A percentile compares a stretch with the other conserved stretches of the same genome.
These are phyloP conservation scores for Saccharomyces hybrid DNA, from an alignment of 1,139 yeast species.

Conservation along the genomic window DNA sequence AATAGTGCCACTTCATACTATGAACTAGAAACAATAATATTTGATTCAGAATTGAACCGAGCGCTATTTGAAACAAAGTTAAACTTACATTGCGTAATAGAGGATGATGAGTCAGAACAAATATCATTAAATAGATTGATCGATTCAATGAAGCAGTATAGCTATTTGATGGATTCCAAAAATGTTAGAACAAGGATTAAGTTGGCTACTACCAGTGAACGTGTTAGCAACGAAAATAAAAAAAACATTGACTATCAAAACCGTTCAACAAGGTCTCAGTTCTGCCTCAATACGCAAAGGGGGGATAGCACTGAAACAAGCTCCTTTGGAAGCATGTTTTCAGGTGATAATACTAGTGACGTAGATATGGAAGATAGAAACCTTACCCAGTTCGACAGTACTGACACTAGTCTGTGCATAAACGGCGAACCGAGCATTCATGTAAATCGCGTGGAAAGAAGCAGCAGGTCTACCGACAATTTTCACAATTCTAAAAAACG, in stretches of 20 bases:
- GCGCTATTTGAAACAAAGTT: conserved; percentile 8
- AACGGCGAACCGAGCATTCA: not conserved
- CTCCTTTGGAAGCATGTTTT: conserved; percentile 13
- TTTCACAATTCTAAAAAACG: not conserved
- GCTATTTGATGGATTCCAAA: not conserved
- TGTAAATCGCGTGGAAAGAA: not conserved
- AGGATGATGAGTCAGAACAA: conserved; percentile 8
- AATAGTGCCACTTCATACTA: conserved; percentile 61
- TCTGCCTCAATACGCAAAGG: conserved; percentile 3
- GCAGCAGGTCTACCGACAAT: not conserved
- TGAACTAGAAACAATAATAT: conserved; percentile 56
- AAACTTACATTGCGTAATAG: conserved; percentile 7
- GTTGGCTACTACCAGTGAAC: not conserved
- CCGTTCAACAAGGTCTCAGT: not conserved
- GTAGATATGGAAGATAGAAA: conserved; percentile 22
- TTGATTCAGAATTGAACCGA: conserved; percentile 47
- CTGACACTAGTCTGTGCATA: conserved; percentile 15
- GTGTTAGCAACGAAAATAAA: conserved; percentile 8
- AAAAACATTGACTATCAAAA: conserved; percentile 1
- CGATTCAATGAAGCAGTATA: conserved; percentile 17
- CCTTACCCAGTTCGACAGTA: conserved; percentile 16
- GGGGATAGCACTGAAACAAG: conserved; percentile 10
- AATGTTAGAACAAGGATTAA: not conserved
- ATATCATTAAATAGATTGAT: conserved; percentile 13
- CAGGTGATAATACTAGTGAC: conserved; percentile 21